These are phyloP conservation scores for Porosira glacialis DNA, from an alignment of 352 stramenopile genomes.

Conservation along the genomic window DNA sequence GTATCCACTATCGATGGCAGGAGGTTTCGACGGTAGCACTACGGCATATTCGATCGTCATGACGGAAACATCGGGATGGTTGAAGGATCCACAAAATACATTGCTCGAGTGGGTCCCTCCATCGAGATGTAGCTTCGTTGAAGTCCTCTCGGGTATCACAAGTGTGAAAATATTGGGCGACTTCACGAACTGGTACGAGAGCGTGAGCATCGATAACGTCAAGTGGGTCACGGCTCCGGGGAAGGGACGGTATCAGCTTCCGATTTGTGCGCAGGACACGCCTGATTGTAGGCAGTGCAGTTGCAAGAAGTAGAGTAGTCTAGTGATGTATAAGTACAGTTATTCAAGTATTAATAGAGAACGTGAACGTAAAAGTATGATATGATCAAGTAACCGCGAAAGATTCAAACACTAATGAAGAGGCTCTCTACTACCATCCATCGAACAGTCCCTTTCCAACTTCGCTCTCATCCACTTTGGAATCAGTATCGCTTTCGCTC, in stretches of 20 bases:
- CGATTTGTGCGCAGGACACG: constrained; percentile 55
- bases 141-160: constrained; percentile 84
- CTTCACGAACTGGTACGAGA: constrained; percentile 88
- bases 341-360: too few species aligned
- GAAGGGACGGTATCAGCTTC: constrained; percentile 55
- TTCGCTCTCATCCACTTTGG: constrained; percentile 39
- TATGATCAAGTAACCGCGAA: too few species aligned
- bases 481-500: constrained; percentile 18
- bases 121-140: constrained; percentile 85
- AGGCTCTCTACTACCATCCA: too few species aligned
- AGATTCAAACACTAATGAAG: too few species aligned
- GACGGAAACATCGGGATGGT: constrained; percentile 84
- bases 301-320: constrained; percentile 28
- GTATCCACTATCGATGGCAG: constrained; percentile 80
- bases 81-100: constrained; percentile 88
- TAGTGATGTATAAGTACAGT: too few species aligned
- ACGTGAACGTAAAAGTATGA: too few species aligned
- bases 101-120: constrained; percentile 80
- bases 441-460: constrained; percentile 76
- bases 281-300: constrained; percentile 41
- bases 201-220: constrained; percentile 85
- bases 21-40: constrained; percentile 82
- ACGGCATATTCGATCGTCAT: constrained; percentile 84
- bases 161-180: constrained; percentile 86
- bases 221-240: constrained; percentile 12